These are phyloP conservation scores for Speleostelium caveatum DNA, from an alignment of 78 protist species.

Conservation along the genomic window DNA sequence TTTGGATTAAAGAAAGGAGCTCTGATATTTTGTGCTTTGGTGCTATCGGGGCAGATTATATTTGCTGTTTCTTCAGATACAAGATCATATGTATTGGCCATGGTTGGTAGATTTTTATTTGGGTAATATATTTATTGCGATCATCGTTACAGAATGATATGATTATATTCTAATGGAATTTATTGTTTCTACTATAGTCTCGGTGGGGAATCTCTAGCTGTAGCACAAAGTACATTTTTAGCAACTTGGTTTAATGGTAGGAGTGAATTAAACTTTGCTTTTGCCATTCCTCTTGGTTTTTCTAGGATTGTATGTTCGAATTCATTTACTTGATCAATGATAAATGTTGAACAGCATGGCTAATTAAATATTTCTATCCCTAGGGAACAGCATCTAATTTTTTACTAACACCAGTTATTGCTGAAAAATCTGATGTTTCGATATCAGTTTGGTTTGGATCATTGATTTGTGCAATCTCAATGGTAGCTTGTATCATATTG, in stretches of 20 bases:
- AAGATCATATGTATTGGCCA: not conserved
- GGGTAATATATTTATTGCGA: too few relatives aligned
- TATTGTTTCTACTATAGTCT: not conserved
- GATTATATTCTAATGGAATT: not conserved
- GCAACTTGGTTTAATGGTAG: slow-evolving; percentile 39
- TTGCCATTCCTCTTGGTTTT: slow-evolving; percentile 8
- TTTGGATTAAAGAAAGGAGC: slow-evolving; percentile 5
- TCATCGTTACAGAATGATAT: not conserved
- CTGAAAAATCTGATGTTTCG: not conserved
- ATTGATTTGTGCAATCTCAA: slow-evolving; percentile 1
- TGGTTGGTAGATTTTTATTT: slow-evolving; percentile 39
- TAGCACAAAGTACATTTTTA: slow-evolving; percentile 1
- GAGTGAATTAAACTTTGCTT: not conserved
- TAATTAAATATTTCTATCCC: too few relatives aligned
- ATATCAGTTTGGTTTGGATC: slow-evolving; percentile 47
- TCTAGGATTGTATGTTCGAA: slow-evolving; percentile 1
- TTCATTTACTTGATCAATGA: too few relatives aligned
- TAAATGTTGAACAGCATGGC: not conserved
- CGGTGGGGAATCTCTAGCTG: slow-evolving; percentile 35
- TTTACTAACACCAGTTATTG: slow-evolving; percentile 19
- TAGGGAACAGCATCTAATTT: slow-evolving; percentile 1
- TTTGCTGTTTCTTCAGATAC: not conserved
- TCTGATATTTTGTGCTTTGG: slow-evolving; percentile 5
- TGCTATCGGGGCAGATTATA: slow-evolving; percentile 7
- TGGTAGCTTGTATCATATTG: not conserved